These are phyloP conservation scores for Botryosphaeria agaves DNA, from an alignment of 2,329 filamentous ascomycete species.

Conservation along the genomic window DNA sequence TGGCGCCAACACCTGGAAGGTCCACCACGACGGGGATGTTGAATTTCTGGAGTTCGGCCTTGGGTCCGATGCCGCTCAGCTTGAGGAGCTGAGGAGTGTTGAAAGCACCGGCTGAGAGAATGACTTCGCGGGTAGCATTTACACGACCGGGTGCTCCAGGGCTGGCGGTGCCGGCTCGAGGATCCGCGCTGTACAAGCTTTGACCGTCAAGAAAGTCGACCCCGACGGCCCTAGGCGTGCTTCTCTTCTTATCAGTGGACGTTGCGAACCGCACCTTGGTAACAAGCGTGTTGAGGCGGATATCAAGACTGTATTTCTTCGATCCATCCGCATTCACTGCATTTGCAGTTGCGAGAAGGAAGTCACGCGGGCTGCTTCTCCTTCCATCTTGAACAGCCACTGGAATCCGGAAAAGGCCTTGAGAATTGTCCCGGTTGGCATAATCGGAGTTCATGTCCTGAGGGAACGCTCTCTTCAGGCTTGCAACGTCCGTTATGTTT, in stretches of 20 bases:
- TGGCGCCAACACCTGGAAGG: constrained; percentile 44
- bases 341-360: constrained; percentile 33
- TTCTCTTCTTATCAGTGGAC: constrained; percentile 37
- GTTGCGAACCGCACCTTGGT: constrained; percentile 50
- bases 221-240: constrained; percentile 30
- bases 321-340: constrained; percentile 31
- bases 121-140: constrained; percentile 26
- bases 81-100: constrained; percentile 49
- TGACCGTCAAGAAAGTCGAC: constrained; percentile 25
- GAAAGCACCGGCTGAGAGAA: constrained; percentile 36
- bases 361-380: constrained; percentile 38
- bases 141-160: constrained; percentile 23
- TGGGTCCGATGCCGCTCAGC: constrained; percentile 44
- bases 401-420: constrained; percentile 41
- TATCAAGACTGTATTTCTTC: constrained; percentile 38
- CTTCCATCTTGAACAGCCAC: constrained; percentile 32
- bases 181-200: constrained; percentile 21
- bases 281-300: constrained; percentile 43
- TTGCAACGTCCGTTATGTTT: constrained; percentile 1
- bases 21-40: constrained; percentile 37
- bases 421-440: constrained; percentile 24
- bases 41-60: constrained; percentile 32
- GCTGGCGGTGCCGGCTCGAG: constrained; percentile 11
- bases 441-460: constrained; percentile 24
- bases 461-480: not conserved